phyloP scores from a whole-genome alignment of 2,329 filamentous ascomycete genomes.

The Sporothrix schenckii region DNA sequence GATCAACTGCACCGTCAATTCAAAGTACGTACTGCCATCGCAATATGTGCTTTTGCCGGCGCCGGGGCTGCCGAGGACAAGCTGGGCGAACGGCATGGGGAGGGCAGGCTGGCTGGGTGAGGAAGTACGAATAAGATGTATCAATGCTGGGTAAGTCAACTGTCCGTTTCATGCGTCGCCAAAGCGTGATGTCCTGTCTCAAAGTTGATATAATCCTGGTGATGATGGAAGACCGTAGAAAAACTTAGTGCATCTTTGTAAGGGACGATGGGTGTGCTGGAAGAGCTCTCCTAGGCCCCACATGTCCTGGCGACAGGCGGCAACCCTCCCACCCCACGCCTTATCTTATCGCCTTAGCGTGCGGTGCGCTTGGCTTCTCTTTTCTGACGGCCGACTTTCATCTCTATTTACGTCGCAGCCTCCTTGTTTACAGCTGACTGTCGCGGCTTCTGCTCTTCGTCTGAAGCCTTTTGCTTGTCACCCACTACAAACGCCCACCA shows the following conservation, averaged over 20 bases:
- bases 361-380: constrained; percentile 3
- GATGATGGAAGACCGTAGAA: not conserved
- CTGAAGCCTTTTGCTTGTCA: not conserved
- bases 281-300: constrained; percentile 22
- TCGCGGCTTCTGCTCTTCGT: not conserved
- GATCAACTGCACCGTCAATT: not conserved
- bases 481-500: not conserved
- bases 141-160: not conserved
- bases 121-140: not conserved
- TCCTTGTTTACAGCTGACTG: constrained; percentile 33
- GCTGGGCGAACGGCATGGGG: constrained; percentile 68
- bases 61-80: constrained; percentile 91
- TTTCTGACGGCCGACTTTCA: constrained; percentile 24
- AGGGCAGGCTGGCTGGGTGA: too few species aligned
- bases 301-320: not conserved
- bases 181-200: not conserved
- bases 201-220: not conserved
- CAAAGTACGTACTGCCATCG: constrained; percentile 70
- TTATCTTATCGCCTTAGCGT: constrained; percentile 37
- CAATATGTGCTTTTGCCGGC: constrained; percentile 97
- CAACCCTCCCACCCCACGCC: constrained; percentile 23
- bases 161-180: not conserved
- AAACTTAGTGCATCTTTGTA: constrained; percentile 15
- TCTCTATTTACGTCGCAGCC: constrained; percentile 23
- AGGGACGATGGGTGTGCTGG: constrained; percentile 14